Conservation (phyloP, 73 alveolate genomes). For the Durusdinium trenchii region DNA sequence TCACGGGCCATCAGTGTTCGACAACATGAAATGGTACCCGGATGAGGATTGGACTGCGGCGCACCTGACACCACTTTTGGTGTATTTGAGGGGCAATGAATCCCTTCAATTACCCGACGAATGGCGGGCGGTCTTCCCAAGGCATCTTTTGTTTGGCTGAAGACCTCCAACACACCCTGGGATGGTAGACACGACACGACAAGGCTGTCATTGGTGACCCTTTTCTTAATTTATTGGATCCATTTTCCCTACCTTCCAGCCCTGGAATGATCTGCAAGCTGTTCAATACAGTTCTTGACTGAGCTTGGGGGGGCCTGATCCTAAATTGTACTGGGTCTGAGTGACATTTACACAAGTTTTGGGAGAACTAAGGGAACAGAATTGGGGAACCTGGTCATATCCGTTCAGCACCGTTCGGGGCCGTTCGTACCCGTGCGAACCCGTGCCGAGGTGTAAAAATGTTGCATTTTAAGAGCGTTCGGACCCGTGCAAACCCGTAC, state of each 20-base stretch:
- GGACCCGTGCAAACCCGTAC: conserved; percentile 6
- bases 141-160: not conserved
- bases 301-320: too few relatives aligned
- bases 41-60: not conserved
- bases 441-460: conserved; percentile 5
- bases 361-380: too few relatives aligned
- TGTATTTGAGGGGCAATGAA: not conserved
- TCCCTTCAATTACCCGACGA: not conserved
- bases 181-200: too few relatives aligned
- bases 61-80: not conserved
- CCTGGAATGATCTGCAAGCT: too few relatives aligned
- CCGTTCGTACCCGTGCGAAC: not conserved
- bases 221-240: too few relatives aligned
- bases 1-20: not conserved
- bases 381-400: not conserved
- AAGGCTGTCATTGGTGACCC: too few relatives aligned
- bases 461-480: not conserved
- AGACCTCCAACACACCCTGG: too few relatives aligned
- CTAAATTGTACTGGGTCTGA: too few relatives aligned
- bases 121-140: conserved; percentile 18
- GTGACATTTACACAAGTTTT: too few relatives aligned
- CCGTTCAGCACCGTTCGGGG: conserved; percentile 5
- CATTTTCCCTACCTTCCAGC: not conserved
- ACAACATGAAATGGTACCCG: not conserved
- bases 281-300: too few relatives aligned